These are phyloP conservation scores for Botrytis medusae DNA, from an alignment of 2,329 filamentous ascomycete genomes.

Conservation along the genomic window DNA sequence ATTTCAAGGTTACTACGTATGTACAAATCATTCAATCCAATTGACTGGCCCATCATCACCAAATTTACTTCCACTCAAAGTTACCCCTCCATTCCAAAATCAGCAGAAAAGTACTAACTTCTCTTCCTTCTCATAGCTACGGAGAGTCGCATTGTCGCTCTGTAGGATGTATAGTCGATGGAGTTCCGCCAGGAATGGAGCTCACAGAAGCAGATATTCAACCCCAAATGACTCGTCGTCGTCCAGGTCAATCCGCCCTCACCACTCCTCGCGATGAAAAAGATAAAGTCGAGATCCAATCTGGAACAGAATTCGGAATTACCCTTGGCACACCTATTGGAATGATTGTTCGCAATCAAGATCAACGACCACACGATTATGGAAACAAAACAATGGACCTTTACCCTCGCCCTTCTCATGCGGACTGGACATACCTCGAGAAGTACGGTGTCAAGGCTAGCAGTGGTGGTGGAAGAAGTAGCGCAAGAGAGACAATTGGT, in stretches of 20 bases:
- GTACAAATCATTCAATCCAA: conserved; percentile 24
- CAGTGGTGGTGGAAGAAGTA: conserved; percentile 84
- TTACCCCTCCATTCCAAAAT: conserved; percentile 2
- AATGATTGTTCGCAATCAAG: conserved; percentile 85
- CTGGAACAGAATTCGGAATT: conserved; percentile 84
- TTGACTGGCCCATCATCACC: neutral
- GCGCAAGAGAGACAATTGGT: conserved; percentile 92
- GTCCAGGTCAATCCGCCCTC: conserved; percentile 85
- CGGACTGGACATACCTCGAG: conserved; percentile 95
- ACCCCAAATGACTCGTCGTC: conserved; percentile 86
- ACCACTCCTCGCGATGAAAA: conserved; percentile 93
- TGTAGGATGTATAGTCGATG: conserved; percentile 93
- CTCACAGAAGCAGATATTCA: conserved; percentile 88
- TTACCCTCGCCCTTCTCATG: conserved; percentile 88
- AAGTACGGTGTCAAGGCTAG: conserved; percentile 95
- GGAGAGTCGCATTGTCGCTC: conserved; percentile 89
- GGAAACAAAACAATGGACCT: conserved; percentile 84
- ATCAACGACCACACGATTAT: conserved; percentile 91
- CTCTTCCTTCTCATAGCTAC: conserved; percentile 46
- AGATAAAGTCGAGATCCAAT: conserved; percentile 88
- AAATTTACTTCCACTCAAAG: neutral
- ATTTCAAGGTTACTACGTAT: conserved; percentile 77
- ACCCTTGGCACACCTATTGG: conserved; percentile 90
- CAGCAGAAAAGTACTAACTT: conserved; percentile 19
- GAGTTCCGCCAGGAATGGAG: conserved; percentile 81